Evolutionary conservation across 257 asterid genomes (phyloP).

Genomic region (Solanum rostratum): DNA sequence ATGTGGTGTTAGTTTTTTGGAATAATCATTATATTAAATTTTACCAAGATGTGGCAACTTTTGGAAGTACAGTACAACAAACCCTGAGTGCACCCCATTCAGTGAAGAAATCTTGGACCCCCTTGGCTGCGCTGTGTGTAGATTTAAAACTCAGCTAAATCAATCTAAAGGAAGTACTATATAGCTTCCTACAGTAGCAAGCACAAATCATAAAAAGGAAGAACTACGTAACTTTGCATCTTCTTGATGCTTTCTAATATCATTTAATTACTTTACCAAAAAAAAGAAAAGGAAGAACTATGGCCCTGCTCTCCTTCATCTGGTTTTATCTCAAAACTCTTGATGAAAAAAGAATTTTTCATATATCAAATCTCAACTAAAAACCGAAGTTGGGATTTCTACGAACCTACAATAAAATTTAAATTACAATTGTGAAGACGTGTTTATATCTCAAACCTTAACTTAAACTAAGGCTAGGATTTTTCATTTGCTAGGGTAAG

Average conservation of each 20-base stretch:
- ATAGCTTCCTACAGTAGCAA: not conserved
- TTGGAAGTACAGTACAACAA: not conserved
- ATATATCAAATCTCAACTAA: not conserved
- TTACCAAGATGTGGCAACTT: not conserved
- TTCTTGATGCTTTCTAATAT: no score
- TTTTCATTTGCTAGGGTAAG: not conserved
- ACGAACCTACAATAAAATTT: not conserved
- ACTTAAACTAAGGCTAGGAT: not conserved
- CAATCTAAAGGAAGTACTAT: not conserved
- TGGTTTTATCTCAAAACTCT: not conserved
- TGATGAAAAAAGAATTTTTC: not conserved
- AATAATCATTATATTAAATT: not conserved
- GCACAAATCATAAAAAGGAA: not conserved
- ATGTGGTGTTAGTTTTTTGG: not conserved
- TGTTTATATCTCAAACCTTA: not conserved
- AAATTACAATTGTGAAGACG: not conserved
- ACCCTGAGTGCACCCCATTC: not conserved
- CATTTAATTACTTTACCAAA: no score
- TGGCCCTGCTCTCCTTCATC: not conserved
- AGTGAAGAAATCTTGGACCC: not conserved
- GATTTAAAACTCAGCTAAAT: not conserved
- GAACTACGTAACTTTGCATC: not conserved
- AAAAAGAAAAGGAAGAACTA: not conserved
- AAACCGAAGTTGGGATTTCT: not conserved
- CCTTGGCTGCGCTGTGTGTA: not conserved